phyloP scores from a whole-genome alignment of 164 flowering plant species.

The Nymphaea thermarum region DNA sequence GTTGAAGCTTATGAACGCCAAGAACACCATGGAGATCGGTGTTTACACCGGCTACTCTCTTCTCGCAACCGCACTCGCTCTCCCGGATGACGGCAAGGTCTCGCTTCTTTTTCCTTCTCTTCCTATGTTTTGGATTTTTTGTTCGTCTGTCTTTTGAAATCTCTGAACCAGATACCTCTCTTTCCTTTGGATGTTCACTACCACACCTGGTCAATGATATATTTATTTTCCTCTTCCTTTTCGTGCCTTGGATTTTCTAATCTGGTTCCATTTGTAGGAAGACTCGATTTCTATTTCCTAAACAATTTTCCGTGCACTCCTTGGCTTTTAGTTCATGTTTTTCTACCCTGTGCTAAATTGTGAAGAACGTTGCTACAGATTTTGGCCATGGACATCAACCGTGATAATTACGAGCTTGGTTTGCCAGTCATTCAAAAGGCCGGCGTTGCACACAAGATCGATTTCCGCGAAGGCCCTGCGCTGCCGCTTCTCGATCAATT shows the following conservation, averaged over 20 bases:
- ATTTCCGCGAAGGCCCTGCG: slow-evolving; percentile 94
- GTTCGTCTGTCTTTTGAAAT: background rate
- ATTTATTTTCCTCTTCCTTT: too few species aligned
- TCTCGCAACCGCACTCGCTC: slow-evolving; percentile 58
- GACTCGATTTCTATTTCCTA: too few species aligned
- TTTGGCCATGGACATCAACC: slow-evolving; percentile 89
- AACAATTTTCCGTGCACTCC: too few species aligned
- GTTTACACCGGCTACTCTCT: slow-evolving; percentile 66
- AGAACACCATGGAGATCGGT: slow-evolving; percentile 63
- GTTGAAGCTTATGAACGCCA: slow-evolving; percentile 54
- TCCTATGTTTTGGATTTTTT: too few species aligned
- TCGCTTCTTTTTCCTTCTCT: background rate
- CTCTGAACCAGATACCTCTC: background rate
- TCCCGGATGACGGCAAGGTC: slow-evolving; percentile 61
- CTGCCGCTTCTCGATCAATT: slow-evolving; percentile 77
- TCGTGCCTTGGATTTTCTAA: background rate
- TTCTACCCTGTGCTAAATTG: background rate
- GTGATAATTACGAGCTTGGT: slow-evolving; percentile 81
- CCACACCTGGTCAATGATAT: too few species aligned
- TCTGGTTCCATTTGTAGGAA: background rate
- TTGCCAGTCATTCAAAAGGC: slow-evolving; percentile 78
- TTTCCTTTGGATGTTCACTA: background rate
- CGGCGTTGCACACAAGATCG: slow-evolving; percentile 95
- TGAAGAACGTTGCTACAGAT: slow-evolving; percentile 30
- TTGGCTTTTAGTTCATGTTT: background rate